Base-by-base conservation (phyloP, 2,329 filamentous ascomycete species). In the Nothophaeocryptopus gaeumannii region DNA sequence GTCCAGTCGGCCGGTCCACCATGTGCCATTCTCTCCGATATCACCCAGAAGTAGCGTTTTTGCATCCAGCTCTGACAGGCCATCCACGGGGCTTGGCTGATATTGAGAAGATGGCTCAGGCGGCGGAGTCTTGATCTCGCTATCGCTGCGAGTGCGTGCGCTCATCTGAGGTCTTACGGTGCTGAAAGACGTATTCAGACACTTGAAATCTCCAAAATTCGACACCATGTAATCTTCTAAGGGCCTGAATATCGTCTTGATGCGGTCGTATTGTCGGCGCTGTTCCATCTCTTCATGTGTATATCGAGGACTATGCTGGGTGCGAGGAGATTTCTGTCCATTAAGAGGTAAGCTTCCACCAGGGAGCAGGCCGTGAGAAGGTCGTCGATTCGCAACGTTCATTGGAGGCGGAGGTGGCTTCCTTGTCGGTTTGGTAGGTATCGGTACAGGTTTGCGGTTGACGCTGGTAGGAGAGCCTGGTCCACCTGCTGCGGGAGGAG, bases 21-120 rank as follows among this genome's bases (percentile, higher is more conserved):
- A 92, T 7, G 80, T 81, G 2, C 86, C 88, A 63, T 93, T 93
- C 64, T 93, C 88, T 1, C 84, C 86, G 58, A 91, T 77, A 61
- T 91, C 82, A 2, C 87, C 88, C 2, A 91, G 68, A 5, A 90
- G 73, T 14, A 92, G 72, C 5, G 86, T 79, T 63, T 90, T 93
- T 1, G 85, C 81, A 64, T 93, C 88, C 14, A 90, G 70, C 42
- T 88, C 84, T 32, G 78, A 78, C 3, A 83, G 53, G 10, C 68
- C 20, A 72, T 71, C 37, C 70, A 66, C 51, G 71, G 72, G 47
- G 69, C 67, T 55, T 54, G 63, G 55, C 5, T 46, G 44, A 13
- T 42, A 41, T 9, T 51, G 46, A 8, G 55, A 54, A 12, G 42
- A 35, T 8, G 63, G 60, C 55, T 73, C 67, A 11, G 65, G 58